Percentiles rank a stretch among this genome's conserved stretches.
Conservation (phyloP, 768 basidiomycete genomes). For the Ramaria sp. region DNA sequence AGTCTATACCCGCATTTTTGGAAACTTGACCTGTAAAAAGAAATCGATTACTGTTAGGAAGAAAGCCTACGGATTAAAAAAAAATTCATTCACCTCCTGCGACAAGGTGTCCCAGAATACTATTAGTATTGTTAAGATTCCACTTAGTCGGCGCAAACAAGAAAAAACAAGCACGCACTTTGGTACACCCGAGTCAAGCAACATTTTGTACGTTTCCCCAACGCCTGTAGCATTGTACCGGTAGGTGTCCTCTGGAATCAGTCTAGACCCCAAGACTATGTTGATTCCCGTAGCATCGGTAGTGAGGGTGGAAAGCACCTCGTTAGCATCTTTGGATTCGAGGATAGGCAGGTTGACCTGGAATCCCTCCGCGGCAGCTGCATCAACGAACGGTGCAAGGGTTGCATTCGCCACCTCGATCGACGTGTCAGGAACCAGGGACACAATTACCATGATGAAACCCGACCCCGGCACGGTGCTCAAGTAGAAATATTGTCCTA, state of each 20-base stretch:
- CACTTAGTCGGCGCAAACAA: too few relatives aligned
- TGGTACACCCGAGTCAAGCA: not conserved
- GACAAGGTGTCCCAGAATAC: not conserved
- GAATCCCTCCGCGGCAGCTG: too few relatives aligned
- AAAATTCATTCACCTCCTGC: not conserved
- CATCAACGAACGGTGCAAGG: slow-evolving; percentile 17
- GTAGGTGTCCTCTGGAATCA: not conserved
- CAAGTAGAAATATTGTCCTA: slow-evolving; percentile 22
- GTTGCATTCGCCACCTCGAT: slow-evolving; percentile 11
- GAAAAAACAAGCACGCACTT: not conserved
- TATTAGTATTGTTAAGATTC: not conserved
- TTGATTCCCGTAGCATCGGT: not conserved
- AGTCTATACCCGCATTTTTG: slow-evolving; percentile 22
- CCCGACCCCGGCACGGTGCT: not conserved
- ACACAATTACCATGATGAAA: slow-evolving; percentile 1
- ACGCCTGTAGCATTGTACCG: slow-evolving; percentile 1
- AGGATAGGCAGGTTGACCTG: too few relatives aligned
- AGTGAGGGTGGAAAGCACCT: not conserved
- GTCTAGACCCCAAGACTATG: slow-evolving; percentile 3
- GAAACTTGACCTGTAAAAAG: slow-evolving; percentile 22
- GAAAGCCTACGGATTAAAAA: too few relatives aligned
- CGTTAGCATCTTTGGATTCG: too few relatives aligned
- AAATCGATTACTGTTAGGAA: not conserved
- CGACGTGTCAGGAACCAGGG: slow-evolving; percentile 16
- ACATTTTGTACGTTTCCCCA: not conserved